A percentile compares a stretch with the other conserved stretches of the same genome.
Evolutionary conservation across 768 basidiomycete species (phyloP).

Genomic region (Boletus eberwhitei): DNA sequence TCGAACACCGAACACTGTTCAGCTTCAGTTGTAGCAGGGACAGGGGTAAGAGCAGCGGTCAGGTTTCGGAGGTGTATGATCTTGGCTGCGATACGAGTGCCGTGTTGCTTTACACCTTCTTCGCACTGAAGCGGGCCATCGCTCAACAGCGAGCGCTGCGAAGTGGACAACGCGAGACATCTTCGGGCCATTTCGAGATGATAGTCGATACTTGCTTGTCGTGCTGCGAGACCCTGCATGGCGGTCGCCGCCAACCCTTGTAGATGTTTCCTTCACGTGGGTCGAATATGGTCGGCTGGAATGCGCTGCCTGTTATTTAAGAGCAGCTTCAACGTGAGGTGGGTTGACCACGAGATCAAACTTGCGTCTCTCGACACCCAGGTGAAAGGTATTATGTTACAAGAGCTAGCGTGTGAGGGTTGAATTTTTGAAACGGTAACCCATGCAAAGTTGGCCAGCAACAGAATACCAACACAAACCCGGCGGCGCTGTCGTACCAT

Average conservation of each 20-base stretch:
- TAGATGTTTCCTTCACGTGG: not conserved
- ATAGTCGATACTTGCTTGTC: slow-evolving; percentile 18
- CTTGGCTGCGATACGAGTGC: slow-evolving; percentile 20
- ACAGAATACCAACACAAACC: not conserved
- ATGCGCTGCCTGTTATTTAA: not conserved
- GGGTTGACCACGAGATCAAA: not conserved
- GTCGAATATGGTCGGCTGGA: not conserved
- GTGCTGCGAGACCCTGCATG: slow-evolving; percentile 12
- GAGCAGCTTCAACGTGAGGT: not conserved
- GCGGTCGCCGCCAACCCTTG: not conserved
- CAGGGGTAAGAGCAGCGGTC: slow-evolving; percentile 18
- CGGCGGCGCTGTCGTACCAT: not conserved
- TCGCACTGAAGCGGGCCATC: not conserved
- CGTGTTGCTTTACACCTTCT: slow-evolving; percentile 2
- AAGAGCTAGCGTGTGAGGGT: not conserved
- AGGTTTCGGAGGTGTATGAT: slow-evolving; percentile 20
- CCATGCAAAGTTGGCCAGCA: not conserved
- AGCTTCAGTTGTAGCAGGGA: slow-evolving; percentile 22
- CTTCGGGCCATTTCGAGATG: slow-evolving; percentile 17
- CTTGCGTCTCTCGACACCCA: not conserved
- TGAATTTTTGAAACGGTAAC: not conserved
- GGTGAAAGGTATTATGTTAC: not conserved
- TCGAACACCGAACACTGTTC: slow-evolving; percentile 14
- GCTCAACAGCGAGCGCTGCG: not conserved
- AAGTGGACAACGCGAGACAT: slow-evolving; percentile 13